Percentiles rank a stretch among this genome's conserved stretches.
These are phyloP conservation scores for Neurospora sp. DNA, from an alignment of 495 filamentous ascomycete genomes.

Conservation along the genomic window DNA sequence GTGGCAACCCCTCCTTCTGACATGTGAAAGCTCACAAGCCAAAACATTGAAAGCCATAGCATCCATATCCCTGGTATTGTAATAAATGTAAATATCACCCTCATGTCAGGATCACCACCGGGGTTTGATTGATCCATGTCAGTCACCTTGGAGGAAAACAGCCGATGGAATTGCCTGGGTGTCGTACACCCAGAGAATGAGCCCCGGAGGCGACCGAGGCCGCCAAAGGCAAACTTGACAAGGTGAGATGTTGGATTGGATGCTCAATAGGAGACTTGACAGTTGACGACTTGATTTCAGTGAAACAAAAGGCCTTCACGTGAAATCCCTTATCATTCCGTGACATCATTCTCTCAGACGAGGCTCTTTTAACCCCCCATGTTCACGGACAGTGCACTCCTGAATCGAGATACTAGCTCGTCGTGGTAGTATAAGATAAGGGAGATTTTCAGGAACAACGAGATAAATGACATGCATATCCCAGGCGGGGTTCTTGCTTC, in stretches of 20 bases:
- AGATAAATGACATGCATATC: neutral
- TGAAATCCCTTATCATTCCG: neutral
- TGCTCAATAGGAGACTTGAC: neutral
- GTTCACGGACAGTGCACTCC: neutral
- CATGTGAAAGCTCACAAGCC: neutral
- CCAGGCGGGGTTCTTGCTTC: neutral
- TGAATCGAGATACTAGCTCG: neutral
- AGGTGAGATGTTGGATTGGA: neutral
- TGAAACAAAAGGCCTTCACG: neutral
- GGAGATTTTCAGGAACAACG: neutral
- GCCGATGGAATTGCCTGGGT: neutral
- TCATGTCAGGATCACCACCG: neutral
- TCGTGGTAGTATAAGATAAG: neutral
- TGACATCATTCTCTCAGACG: neutral
- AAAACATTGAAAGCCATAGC: neutral
- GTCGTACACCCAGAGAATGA: neutral
- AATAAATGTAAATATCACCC: neutral
- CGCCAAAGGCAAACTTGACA: neutral
- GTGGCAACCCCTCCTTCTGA: neutral
- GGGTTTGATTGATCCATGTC: neutral
- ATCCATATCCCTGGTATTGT: neutral
- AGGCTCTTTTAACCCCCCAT: neutral
- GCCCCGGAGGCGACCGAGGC: neutral
- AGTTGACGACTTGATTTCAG: neutral
- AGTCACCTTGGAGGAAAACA: neutral